Base-by-base conservation (phyloP, 1,284 basidiomycete genomes). In the Leccinum subatratum region DNA sequence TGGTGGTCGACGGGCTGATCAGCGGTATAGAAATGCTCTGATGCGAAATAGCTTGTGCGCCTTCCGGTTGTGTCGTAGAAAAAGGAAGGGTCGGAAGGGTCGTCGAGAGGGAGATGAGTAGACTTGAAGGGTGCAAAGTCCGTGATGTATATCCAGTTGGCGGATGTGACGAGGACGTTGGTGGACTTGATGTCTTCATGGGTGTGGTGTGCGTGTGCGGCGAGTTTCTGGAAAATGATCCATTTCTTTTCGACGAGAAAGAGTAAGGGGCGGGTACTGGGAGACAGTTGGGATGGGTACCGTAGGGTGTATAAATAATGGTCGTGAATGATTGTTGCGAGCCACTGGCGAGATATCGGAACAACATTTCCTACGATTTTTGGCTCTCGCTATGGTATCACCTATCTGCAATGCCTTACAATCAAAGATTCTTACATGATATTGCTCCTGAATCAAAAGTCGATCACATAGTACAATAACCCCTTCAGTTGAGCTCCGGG, bases 161-260 rank as follows among this genome's bases (percentile, higher is more conserved):
- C 97, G 0, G 96, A 95, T 0, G 95, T 96, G 67, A 99, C 94
- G 62, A 99, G 87, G 67, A 99, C 89, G 77, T 99, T 99, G 79
- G 98, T 95, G 14, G 94, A 95, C 79, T 99, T 99, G 81, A 99
- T 91, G 76, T 99, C 96, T 14, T 97, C 97, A 78, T 99, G 97
- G 1, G 97, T 84, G 80, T 95, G 86, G 28, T 93, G 87, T 1
- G 94, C 88, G 67, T 99, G 84, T 4, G 91, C 94, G 37, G 87
- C 91, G 63, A 99, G 81, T 2, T 99, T 83, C 77, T 99, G 96
- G 75, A 95, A 99, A 0, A 93, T 90, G 69, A 99, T 94, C 97
- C 96, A 99, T 74, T 95, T 94, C 85, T 99, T 99, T 82, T 99
- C 97, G 57, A 98, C 86, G 63, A 83, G 77, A 66, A 89, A 91